These are phyloP conservation scores for Geotrichum siamense DNA, from an alignment of 1,139 yeast genomes.

Conservation along the genomic window DNA sequence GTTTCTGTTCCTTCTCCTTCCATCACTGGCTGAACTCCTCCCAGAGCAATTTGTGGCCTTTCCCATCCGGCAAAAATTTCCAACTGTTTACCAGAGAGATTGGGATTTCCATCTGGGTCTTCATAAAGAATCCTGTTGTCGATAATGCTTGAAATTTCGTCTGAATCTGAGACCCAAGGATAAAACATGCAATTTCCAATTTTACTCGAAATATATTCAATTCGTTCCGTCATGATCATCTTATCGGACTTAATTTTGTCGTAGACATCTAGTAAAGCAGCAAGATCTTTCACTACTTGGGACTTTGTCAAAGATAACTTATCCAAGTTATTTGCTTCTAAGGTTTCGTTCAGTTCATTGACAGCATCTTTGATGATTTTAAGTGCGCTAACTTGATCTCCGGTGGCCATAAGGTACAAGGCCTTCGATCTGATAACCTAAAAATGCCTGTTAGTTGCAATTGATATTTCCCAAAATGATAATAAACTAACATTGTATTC, in stretches of 20 bases:
- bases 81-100: constrained; percentile 22
- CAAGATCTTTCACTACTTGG: constrained; percentile 9
- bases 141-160: constrained; percentile 1
- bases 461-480: no score
- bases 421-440: constrained; percentile 20
- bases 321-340: background rate
- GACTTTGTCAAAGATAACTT: background rate
- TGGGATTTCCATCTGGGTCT: constrained; percentile 23
- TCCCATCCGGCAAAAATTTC: constrained; percentile 25
- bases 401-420: constrained; percentile 24
- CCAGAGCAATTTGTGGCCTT: constrained; percentile 24
- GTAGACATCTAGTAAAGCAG: constrained; percentile 17
- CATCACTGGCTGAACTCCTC: constrained; percentile 17
- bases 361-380: constrained; percentile 19
- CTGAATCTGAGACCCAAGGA: constrained; percentile 25
- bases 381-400: constrained; percentile 23
- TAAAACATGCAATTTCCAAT: constrained; percentile 21
- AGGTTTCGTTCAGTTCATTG: constrained; percentile 13
- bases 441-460: no score
- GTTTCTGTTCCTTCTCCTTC: constrained; percentile 21
- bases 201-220: constrained; percentile 26
- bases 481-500: no score
- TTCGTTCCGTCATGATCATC: constrained; percentile 20
- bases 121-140: constrained; percentile 8
- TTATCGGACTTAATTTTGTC: constrained; percentile 19